Evolutionary conservation across 208 protist genomes (phyloP).

Genomic region (Leishmania aethiopica): DNA sequence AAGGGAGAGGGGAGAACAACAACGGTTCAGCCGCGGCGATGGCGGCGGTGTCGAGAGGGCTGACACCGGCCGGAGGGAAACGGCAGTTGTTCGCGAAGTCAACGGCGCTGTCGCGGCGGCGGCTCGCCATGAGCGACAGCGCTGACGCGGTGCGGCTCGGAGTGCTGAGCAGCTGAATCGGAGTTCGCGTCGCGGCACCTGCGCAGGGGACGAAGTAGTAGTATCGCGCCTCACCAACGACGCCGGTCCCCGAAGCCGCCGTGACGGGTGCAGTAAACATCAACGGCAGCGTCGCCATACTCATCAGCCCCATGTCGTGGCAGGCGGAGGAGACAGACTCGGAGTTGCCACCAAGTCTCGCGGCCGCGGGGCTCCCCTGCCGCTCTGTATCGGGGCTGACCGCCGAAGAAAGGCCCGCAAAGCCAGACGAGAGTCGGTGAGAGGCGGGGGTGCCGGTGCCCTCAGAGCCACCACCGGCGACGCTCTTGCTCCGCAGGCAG

Average conservation of each 20-base stretch:
- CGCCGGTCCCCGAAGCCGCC: neutral
- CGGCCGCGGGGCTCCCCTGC: neutral
- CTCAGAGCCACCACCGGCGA: neutral
- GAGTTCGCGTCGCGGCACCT: neutral
- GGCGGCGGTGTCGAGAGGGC: neutral
- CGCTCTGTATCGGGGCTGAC: constrained; percentile 19
- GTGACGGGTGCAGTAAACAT: neutral
- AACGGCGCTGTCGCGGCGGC: constrained; percentile 21
- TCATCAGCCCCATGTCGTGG: neutral
- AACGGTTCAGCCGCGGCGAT: neutral
- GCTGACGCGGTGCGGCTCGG: constrained; percentile 19
- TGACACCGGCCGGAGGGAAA: constrained; percentile 2
- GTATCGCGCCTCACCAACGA: constrained; percentile 1
- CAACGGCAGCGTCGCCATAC: neutral
- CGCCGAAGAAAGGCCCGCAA: constrained; percentile 1
- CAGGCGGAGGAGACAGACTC: neutral
- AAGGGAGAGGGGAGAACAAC: constrained; percentile 7
- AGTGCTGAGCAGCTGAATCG: constrained; percentile 13
- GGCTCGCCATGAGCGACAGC: constrained; percentile 20
- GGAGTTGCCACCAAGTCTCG: neutral
- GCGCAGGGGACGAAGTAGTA: constrained; percentile 23
- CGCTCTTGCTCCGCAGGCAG: constrained; percentile 16
- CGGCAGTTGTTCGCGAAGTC: constrained; percentile 28
- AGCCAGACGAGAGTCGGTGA: constrained; percentile 8
- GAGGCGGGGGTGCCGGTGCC: constrained; percentile 6